Evolutionary conservation across 225 moss, liverwort and hornwort genomes (phyloP), one percentile per base, ranked within the genome.

Genomic region (Physcomitrium patens): DNA sequence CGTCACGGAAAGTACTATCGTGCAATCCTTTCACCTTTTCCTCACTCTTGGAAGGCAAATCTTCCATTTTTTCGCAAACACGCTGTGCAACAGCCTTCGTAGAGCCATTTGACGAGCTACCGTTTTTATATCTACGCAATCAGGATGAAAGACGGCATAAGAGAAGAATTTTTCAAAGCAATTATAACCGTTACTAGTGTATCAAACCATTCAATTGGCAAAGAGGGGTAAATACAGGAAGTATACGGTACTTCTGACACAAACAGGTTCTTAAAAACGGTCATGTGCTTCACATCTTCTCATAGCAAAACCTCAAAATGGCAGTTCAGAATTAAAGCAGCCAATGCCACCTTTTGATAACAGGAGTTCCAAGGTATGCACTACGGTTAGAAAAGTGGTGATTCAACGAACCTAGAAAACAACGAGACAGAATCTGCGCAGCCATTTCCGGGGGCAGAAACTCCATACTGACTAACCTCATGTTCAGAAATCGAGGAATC

Each of bases 1-100:
- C 85, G 74, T 81, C 83, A 71, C 88, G 83, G 81, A 89, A 89
- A 71, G 62, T 78, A 71, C 85, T 83, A 54, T 75, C 80, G 12
- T 73, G 68, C 65, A 83, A 67, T 23, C 80, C 81, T 69, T 72
- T 83, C 59, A 75, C 53, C 69, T 88, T 88, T 54, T 73, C 85
- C 63, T 85, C 88, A 11, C 60, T 76, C 70, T 73, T 83, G 28
- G 54, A 76, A 77, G 60, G 28, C 71, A 74, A n/a, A 44, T 76
- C 83, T 31, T 79, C 72, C 55, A 65, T 79, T 6, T 46, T 71
- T 52, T 79, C 75, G 65, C 72, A 65, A 70, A 70, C 63, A 37
- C 27, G 75, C 66, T 74, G 85, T 23, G 80, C 12, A 43, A 60
- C 75, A 80, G 68, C 53, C 70, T 74, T 78, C 44, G 74, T 46